Percentiles rank a stretch among this genome's conserved stretches.
phyloP scores from a whole-genome alignment of 2,329 filamentous ascomycete genomes.

The Monosporascus sp. region DNA sequence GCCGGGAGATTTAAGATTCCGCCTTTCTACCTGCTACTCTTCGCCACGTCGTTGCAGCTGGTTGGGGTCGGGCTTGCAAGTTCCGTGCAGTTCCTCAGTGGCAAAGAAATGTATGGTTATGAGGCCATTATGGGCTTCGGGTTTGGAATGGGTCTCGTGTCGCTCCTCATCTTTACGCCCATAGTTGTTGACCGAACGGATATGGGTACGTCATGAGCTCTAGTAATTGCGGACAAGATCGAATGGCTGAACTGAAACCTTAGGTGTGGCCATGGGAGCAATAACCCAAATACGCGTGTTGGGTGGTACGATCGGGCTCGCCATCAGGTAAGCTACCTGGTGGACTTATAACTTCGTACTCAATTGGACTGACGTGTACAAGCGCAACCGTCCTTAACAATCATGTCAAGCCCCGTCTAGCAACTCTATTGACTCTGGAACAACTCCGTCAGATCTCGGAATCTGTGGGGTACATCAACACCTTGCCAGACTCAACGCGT shows the following conservation, averaged over 20 bases:
- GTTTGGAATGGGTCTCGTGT: constrained; percentile 28
- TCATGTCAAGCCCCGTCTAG: constrained; percentile 8
- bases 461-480: constrained; percentile 13
- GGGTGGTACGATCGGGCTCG: constrained; percentile 32
- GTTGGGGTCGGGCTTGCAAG: constrained; percentile 29
- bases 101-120: constrained; percentile 26
- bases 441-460: constrained; percentile 16
- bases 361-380: constrained; percentile 1
- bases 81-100: constrained; percentile 14
- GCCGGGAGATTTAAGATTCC: constrained; percentile 22
- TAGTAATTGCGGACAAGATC: neutral
- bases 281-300: constrained; percentile 34
- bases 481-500: constrained; percentile 12
- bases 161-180: constrained; percentile 26
- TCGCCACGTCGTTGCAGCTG: constrained; percentile 24
- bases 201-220: constrained; percentile 17
- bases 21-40: constrained; percentile 26
- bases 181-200: constrained; percentile 26
- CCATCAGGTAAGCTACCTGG: constrained; percentile 22
- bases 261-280: constrained; percentile 30
- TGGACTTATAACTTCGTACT: neutral
- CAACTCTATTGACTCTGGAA: constrained; percentile 6
- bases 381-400: constrained; percentile 19
- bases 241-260: neutral
- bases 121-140: constrained; percentile 32